Evolutionary conservation across 257 asterid species (phyloP), one percentile per base, ranked within the genome.

Genomic region (Solanum neorickii): DNA sequence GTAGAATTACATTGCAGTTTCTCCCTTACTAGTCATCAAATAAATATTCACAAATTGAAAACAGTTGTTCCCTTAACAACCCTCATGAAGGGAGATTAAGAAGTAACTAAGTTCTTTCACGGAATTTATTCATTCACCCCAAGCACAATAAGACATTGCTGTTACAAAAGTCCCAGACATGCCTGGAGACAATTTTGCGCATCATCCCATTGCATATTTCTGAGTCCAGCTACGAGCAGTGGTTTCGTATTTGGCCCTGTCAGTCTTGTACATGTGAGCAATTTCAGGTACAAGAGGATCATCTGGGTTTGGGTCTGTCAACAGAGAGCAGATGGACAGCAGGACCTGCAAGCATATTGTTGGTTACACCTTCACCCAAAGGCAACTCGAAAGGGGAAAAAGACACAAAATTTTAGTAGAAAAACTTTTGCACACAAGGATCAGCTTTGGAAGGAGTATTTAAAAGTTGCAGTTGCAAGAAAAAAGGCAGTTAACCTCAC

Each of bases 201-300:
- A 70, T 90, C 89, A 95, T 88, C 98, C 97, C 98, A 95, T 95
- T 41, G 98, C 94, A 52, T 94, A 95, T 85, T 95, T 95, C 93
- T 95, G 98, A 25, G 97, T 92, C 98, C 98, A 95, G 94, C 97
- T 95, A 85, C 97, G 97, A 5, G 98, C 98, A 44, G 96, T 92
- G 69, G 94, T 68, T 94, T 95, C 98, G 14, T 95, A 95, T 86
- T 94, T 94, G 84, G 95, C 75, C 87, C 95, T 89, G 88, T 94
- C 97, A 9, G 95, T 93, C 92, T 95, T 95, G 90, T 93, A 95
- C 98, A 95, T 95, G 82, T 95, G 98, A 77, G 97, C 98, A 47
- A 95, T 95, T 82, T 95, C 98, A 15, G 98, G 98, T 60, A 95
- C 96, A 10, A 95, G 92, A 39, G 98, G 98, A 89, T 95, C 98